Evolutionary conservation across 305 asterid species (phyloP).

Genomic region (Lippia alba): DNA sequence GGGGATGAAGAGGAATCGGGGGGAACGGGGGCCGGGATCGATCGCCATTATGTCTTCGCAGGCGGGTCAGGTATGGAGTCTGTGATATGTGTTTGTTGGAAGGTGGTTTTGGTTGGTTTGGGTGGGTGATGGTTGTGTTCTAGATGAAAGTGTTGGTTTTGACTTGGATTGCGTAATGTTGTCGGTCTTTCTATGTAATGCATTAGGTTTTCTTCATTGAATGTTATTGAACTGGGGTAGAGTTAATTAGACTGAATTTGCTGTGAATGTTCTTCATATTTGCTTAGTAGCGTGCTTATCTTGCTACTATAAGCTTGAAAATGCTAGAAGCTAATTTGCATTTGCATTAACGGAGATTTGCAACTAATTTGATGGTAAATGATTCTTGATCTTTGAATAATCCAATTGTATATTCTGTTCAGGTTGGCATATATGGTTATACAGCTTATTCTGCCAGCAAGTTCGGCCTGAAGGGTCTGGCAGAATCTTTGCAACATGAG

Average conservation of each 20-base stretch:
- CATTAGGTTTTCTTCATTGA: background rate
- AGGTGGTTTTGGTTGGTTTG: background rate
- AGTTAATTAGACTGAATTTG: background rate
- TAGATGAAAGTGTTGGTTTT: background rate
- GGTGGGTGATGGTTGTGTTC: background rate
- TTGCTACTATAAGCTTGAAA: too few relatives aligned
- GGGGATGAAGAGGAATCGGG: constrained; percentile 76
- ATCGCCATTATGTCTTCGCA: constrained; percentile 96
- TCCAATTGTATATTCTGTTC: constrained; percentile 31
- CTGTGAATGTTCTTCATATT: too few relatives aligned
- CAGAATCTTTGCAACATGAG: constrained; percentile 96
- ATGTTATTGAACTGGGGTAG: constrained; percentile 13
- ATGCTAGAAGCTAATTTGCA: too few relatives aligned
- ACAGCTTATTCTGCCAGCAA: constrained; percentile 96
- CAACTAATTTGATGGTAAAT: too few relatives aligned
- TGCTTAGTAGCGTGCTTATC: too few relatives aligned
- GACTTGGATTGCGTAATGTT: constrained; percentile 13
- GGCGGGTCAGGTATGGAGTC: constrained; percentile 82
- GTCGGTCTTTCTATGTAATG: background rate
- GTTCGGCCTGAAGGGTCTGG: constrained; percentile 94
- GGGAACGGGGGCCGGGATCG: constrained; percentile 72
- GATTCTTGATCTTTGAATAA: background rate
- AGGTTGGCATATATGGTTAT: constrained; percentile 97
- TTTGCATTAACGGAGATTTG: too few relatives aligned
- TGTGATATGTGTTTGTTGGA: background rate